Conservation (phyloP, 345 rosid genomes). For the Dimocarpus longan region DNA sequence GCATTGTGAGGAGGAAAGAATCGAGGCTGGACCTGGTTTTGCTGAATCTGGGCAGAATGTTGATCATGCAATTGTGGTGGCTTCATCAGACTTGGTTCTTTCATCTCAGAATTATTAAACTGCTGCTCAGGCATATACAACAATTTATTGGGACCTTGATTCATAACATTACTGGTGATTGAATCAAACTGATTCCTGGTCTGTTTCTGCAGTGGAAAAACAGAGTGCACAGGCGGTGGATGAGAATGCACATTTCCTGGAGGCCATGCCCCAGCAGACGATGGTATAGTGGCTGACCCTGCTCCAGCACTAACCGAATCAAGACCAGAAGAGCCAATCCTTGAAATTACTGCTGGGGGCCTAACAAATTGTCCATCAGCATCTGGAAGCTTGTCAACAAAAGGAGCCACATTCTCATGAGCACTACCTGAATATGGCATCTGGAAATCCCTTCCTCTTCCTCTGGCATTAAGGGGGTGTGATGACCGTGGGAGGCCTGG, state of each 20-base stretch:
- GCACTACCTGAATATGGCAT: constrained; percentile 46
- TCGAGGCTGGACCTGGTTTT: constrained; percentile 52
- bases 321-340: constrained; percentile 46
- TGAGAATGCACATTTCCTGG: constrained; percentile 56
- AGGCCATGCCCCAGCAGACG: constrained; percentile 56
- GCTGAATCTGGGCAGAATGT: constrained; percentile 49
- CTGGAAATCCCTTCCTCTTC: constrained; percentile 51
- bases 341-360: constrained; percentile 39
- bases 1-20: constrained; percentile 43
- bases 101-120: constrained; percentile 42
- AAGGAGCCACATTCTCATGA: constrained; percentile 43
- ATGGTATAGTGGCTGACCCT: constrained; percentile 28
- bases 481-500: constrained; percentile 46
- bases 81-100: constrained; percentile 37
- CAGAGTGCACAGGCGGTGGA: constrained; percentile 44
- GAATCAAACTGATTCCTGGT: constrained; percentile 45
- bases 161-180: constrained; percentile 38
- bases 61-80: constrained; percentile 45
- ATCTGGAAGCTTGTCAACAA: constrained; percentile 47
- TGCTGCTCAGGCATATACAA: constrained; percentile 54
- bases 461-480: constrained; percentile 39
- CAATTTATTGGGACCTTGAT: constrained; percentile 50
- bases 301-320: constrained; percentile 42
- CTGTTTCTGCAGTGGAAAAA: constrained; percentile 47
- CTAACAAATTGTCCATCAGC: constrained; percentile 43